These are phyloP conservation scores for Nematodospora valgi DNA, from an alignment of 805 yeast species.

Conservation along the genomic window DNA sequence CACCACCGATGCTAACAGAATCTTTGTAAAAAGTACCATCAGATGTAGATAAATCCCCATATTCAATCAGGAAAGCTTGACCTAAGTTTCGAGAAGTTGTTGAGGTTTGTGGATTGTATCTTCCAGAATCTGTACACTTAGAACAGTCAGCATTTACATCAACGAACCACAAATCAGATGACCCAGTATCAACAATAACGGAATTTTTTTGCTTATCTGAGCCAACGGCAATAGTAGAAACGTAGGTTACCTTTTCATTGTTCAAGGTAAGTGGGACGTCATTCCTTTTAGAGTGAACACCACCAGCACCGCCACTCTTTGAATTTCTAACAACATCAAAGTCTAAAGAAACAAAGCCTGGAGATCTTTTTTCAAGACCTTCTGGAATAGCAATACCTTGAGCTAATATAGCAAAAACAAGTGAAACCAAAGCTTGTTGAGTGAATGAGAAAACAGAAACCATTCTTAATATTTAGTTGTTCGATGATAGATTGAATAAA, in stretches of 20 bases:
- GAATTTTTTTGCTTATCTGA: slow-evolving; percentile 15
- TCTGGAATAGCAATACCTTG: slow-evolving; percentile 8
- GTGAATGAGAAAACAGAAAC: slow-evolving; percentile 6
- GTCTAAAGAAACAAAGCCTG: slow-evolving; percentile 8
- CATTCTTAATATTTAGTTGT: too few species aligned
- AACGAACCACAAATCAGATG: slow-evolving; percentile 26
- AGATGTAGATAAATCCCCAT: slow-evolving; percentile 10
- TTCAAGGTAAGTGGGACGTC: slow-evolving; percentile 1
- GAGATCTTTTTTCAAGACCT: slow-evolving; percentile 3
- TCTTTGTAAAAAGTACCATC: slow-evolving; percentile 17
- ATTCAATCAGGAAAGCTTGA: slow-evolving; percentile 9
- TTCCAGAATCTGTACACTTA: slow-evolving; percentile 8
- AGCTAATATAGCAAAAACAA: slow-evolving; percentile 9
- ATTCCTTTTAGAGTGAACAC: slow-evolving; percentile 1
- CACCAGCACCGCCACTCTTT: neutral
- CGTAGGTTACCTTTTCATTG: slow-evolving; percentile 4
- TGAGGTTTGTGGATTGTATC: slow-evolving; percentile 14
- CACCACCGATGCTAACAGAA: slow-evolving; percentile 12
- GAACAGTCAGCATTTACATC: slow-evolving; percentile 21
- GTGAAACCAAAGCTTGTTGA: slow-evolving; percentile 3
- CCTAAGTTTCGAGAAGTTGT: slow-evolving; percentile 6
- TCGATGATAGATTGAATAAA: too few species aligned
- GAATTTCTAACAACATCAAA: slow-evolving; percentile 6
- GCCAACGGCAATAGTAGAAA: slow-evolving; percentile 9
- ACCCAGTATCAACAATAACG: slow-evolving; percentile 23